Evolutionary conservation across 805 yeast species (phyloP).

Genomic region (Saccharomyces paradoxus): DNA sequence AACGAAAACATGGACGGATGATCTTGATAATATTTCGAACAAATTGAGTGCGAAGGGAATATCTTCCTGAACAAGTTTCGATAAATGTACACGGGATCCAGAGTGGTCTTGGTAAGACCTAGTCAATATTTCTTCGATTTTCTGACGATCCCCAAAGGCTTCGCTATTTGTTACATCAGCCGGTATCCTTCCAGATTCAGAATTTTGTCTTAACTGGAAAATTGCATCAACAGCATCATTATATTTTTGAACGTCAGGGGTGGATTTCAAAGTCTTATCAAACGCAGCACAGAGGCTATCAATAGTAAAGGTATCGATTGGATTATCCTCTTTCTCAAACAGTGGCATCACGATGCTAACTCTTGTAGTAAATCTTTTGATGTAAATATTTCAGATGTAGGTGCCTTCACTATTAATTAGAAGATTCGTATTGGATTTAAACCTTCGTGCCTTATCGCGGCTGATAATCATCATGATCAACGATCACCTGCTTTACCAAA

Average conservation of each 20-base stretch:
- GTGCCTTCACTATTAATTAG: background rate
- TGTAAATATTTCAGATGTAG: background rate
- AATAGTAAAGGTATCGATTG: background rate
- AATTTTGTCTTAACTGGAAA: conserved; percentile 2
- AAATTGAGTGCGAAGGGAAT: conserved; percentile 13
- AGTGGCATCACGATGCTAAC: background rate
- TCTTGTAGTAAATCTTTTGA: background rate
- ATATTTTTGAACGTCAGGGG: conserved; percentile 12
- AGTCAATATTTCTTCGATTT: conserved; percentile 16
- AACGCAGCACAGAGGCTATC: conserved; percentile 13
- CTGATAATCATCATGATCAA: background rate
- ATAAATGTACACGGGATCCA: conserved; percentile 15
- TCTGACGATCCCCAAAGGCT: conserved; percentile 2
- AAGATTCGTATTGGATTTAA: background rate
- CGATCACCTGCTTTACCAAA: background rate
- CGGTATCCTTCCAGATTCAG: background rate
- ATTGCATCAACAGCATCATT: conserved; percentile 13
- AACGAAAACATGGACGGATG: conserved; percentile 16
- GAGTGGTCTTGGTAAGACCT: conserved; percentile 25
- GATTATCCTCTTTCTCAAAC: background rate
- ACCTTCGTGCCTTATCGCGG: background rate
- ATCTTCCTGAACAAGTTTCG: conserved; percentile 9
- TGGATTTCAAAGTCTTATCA: conserved; percentile 9
- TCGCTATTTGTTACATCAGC: background rate
- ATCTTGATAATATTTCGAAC: conserved; percentile 15